phyloP scores from a whole-genome alignment of 1,284 basidiomycete species.

The Schizopora paradoxa region DNA sequence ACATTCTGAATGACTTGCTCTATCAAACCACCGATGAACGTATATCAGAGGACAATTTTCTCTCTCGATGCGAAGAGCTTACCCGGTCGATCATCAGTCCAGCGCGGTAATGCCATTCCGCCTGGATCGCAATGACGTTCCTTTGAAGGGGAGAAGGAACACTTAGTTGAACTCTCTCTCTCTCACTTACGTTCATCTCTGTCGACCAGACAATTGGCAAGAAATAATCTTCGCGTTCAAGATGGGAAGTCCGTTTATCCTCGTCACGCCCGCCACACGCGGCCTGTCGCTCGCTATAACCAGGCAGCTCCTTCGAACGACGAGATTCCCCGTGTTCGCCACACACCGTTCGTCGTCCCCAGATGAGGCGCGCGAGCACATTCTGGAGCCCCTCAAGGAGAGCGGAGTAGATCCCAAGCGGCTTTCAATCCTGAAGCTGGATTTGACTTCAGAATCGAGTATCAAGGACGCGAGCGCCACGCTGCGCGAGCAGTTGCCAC shows the following conservation, averaged over 20 bases:
- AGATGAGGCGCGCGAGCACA: conserved; percentile 34
- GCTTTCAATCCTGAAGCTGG: conserved; percentile 44
- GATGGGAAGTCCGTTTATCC: conserved; percentile 35
- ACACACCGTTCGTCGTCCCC: conserved; percentile 42
- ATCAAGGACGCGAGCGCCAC: conserved; percentile 43
- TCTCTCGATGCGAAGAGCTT: too few relatives aligned
- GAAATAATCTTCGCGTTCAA: too few relatives aligned
- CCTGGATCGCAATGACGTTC: too few relatives aligned
- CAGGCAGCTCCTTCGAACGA: conserved; percentile 47
- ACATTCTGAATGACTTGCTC: too few relatives aligned
- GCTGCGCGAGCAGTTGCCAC: conserved; percentile 34
- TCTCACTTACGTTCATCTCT: too few relatives aligned
- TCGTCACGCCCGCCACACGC: conserved; percentile 43
- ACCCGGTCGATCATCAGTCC: too few relatives aligned
- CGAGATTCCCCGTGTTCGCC: conserved; percentile 47
- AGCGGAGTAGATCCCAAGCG: conserved; percentile 38
- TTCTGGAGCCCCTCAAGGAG: conserved; percentile 41
- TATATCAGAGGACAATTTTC: too few relatives aligned
- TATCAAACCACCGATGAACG: too few relatives aligned
- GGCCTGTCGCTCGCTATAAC: conserved; percentile 52
- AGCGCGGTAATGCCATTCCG: too few relatives aligned
- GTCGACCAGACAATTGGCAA: too few relatives aligned
- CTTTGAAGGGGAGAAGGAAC: too few relatives aligned
- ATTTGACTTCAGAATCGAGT: conserved; percentile 46
- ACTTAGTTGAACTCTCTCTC: too few relatives aligned